Conservation (phyloP, 73 alveolate genomes). For the Uronychia setigera region DNA sequence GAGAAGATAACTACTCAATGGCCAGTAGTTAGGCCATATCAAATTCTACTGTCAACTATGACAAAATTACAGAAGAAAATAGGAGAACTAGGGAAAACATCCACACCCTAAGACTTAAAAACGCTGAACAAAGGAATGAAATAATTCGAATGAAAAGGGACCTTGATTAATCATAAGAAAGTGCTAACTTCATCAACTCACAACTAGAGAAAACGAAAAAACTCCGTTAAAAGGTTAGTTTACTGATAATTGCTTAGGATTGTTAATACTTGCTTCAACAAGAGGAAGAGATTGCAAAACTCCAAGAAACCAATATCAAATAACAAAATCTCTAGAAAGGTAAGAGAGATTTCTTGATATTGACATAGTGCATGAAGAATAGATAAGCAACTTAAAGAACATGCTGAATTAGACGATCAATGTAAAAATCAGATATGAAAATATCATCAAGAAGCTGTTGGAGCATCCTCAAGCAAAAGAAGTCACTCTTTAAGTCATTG, state of each 20-base stretch:
- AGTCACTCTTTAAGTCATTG: not conserved
- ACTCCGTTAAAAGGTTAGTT: constrained; percentile 9
- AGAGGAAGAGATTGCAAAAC: constrained; percentile 38
- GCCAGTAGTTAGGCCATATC: not conserved
- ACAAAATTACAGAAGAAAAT: constrained; percentile 18
- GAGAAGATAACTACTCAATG: not conserved
- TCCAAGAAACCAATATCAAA: constrained; percentile 11
- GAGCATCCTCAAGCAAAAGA: constrained; percentile 2
- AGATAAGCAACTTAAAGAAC: constrained; percentile 21
- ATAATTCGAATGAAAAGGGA: constrained; percentile 28
- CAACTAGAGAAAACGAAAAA: constrained; percentile 7
- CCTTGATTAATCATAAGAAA: constrained; percentile 4
- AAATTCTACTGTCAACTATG: not conserved
- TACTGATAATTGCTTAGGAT: constrained; percentile 18
- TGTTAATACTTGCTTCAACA: constrained; percentile 31
- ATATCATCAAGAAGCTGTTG: constrained; percentile 35
- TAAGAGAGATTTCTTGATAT: not conserved
- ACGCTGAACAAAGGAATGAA: constrained; percentile 42
- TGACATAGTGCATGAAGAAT: constrained; percentile 24
- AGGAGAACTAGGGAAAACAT: not conserved
- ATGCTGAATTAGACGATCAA: constrained; percentile 37
- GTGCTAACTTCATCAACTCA: not conserved
- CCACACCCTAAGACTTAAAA: constrained; percentile 28
- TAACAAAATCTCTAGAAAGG: constrained; percentile 1
- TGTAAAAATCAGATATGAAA: constrained; percentile 50